Evolutionary conservation across 2,329 filamentous ascomycete species (phyloP).

Genomic region (Grosmannia serpens): DNA sequence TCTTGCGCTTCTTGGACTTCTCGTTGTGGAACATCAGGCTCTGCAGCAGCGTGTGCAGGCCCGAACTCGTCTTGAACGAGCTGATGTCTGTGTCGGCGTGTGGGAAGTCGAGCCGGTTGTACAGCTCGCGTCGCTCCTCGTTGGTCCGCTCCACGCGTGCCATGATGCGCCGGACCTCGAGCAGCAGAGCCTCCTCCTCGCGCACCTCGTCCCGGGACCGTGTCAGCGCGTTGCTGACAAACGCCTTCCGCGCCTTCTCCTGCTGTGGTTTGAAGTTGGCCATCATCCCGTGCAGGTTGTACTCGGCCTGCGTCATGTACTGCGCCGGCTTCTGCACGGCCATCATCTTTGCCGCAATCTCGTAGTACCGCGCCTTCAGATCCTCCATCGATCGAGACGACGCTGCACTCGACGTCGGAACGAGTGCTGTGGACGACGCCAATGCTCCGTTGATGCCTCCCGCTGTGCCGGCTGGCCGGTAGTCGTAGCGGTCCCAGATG

Average conservation of each 20-base stretch:
- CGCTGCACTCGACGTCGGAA: constrained; percentile 33
- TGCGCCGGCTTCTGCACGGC: constrained; percentile 66
- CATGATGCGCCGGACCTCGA: constrained; percentile 87
- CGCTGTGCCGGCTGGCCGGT: constrained; percentile 35
- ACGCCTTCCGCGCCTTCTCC: constrained; percentile 71
- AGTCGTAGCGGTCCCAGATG: constrained; percentile 89
- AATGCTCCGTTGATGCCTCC: constrained; percentile 16
- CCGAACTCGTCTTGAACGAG: constrained; percentile 70
- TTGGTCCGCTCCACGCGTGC: constrained; percentile 77
- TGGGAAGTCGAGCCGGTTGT: constrained; percentile 76
- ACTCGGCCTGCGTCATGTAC: constrained; percentile 81
- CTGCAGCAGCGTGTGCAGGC: constrained; percentile 68
- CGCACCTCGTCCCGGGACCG: constrained; percentile 78
- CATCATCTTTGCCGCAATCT: constrained; percentile 73
- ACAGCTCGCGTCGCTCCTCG: constrained; percentile 77
- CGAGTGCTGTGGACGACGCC: constrained; percentile 31
- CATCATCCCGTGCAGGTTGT: constrained; percentile 72
- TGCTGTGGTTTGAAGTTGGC: constrained; percentile 72
- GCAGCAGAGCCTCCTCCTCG: constrained; percentile 80
- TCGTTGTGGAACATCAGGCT: constrained; percentile 66
- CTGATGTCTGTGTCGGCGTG: constrained; percentile 56
- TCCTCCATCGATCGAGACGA: constrained; percentile 65
- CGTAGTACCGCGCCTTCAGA: constrained; percentile 83
- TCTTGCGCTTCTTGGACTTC: constrained; percentile 80
- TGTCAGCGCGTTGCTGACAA: constrained; percentile 68